A percentile compares a stretch with the other conserved stretches of the same genome.
Evolutionary conservation across 192 early-diverging fungal species (phyloP).

Genomic region (Entomortierella chlamydospora): DNA sequence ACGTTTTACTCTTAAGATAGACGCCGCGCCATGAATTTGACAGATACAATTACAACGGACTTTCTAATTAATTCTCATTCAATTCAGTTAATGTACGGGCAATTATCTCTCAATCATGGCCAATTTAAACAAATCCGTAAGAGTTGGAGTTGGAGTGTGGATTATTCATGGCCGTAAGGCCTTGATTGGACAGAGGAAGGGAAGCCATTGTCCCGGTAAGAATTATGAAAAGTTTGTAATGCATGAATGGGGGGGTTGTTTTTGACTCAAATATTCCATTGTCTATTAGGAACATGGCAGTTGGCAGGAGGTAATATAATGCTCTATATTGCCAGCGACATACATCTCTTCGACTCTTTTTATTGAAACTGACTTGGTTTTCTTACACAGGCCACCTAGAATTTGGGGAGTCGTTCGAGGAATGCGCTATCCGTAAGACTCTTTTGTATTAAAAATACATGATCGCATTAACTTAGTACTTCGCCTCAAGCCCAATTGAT

Average conservation of each 20-base stretch:
- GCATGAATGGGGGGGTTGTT: too few relatives aligned
- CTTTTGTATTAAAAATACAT: too few relatives aligned
- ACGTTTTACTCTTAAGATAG: too few relatives aligned
- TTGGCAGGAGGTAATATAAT: conserved; percentile 58
- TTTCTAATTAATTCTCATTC: not conserved
- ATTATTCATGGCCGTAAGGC: conserved; percentile 40
- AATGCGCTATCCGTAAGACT: conserved; percentile 60
- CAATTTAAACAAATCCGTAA: conserved; percentile 18
- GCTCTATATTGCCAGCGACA: too few relatives aligned
- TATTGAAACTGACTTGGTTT: not conserved
- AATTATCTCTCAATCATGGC: not conserved
- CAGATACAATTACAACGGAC: too few relatives aligned
- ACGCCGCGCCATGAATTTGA: too few relatives aligned
- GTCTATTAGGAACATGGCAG: conserved; percentile 53
- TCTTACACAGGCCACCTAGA: conserved; percentile 65
- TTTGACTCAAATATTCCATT: too few relatives aligned
- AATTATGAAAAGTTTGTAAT: conserved; percentile 14
- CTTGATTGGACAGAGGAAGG: conserved; percentile 66
- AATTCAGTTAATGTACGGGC: too few relatives aligned
- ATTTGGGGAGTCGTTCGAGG: conserved; percentile 63
- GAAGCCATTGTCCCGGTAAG: conserved; percentile 65
- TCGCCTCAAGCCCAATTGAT: not conserved
- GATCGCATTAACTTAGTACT: not conserved
- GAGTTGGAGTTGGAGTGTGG: conserved; percentile 44
- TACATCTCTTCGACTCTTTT: not conserved